Base-by-base conservation (phyloP, 2,329 filamentous ascomycete genomes). In the Colletotrichum aenigma region DNA sequence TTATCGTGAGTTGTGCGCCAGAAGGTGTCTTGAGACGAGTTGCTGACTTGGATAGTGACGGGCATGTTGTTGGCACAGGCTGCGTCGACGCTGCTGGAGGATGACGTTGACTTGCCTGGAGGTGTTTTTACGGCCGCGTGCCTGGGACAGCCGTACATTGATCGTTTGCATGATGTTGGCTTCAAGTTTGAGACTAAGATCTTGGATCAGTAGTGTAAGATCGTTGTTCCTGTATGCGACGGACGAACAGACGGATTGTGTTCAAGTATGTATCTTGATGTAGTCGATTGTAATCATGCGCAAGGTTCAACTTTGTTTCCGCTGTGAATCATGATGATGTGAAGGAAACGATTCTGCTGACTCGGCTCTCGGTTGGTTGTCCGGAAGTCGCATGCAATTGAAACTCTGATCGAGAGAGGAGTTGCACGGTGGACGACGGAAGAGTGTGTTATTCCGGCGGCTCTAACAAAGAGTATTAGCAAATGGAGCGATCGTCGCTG, bases 121-220 rank as follows among this genome's bases (percentile, higher is more conserved):
- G 94, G 94, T 4, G 85, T 95, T 28, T 91, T 94, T 77, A 96
- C 94, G 2, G 92, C 94, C 1, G 93, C 94, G 1, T 94, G 91
- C 70, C 85, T 96, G 4, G 94, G 94, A 1, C 91, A 93, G 78
- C 85, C 88, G 12, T 94, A 91, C 80, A 86, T 95, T 75, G 91
- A 95, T 80, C 88, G 93, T 16, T 80, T 95, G 55, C 85, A 90
- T 43, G 86, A 88, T 38, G 88, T 86, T 52, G 94, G 93, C 4
- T 89, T 96, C 80, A 90, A 90, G 81, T 87, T 94, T 60, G 90
- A 94, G 79, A 87, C 88, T 28, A 88, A 87, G 80, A 83, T 90
- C 16, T 78, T 87, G 34, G 83, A 58, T 26, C 55, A 58, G 21
- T 58, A 58, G 55, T 28, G 55, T 13, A 9, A 85, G 38, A 36